A percentile compares a stretch with the other conserved stretches of the same genome.
Evolutionary conservation across 352 stramenopile species (phyloP).

Genomic region (Globisporangium cederbergense): DNA sequence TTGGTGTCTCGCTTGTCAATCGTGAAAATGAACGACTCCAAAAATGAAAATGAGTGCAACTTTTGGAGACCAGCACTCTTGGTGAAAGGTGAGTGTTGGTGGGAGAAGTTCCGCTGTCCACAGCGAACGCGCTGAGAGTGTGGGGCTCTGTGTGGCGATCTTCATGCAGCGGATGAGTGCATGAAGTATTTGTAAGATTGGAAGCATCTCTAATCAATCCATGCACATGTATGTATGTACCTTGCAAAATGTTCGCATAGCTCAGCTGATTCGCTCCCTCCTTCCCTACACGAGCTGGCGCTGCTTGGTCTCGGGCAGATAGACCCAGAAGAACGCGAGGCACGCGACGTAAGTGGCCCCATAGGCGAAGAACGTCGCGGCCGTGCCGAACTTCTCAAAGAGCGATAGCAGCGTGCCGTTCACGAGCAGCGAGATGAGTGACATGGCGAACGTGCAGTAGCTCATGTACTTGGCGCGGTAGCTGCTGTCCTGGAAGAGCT

Average conservation of each 20-base stretch:
- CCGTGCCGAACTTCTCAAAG: constrained; percentile 64
- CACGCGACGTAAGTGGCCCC: constrained; percentile 66
- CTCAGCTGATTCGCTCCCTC: too few species aligned
- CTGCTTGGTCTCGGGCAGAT: constrained; percentile 78
- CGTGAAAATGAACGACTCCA: neutral
- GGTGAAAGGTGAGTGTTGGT: constrained; percentile 5
- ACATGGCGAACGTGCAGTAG: constrained; percentile 89
- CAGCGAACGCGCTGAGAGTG: constrained; percentile 2
- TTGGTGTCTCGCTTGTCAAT: constrained; percentile 4
- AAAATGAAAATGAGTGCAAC: neutral
- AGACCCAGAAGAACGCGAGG: constrained; percentile 61
- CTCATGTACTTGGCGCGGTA: constrained; percentile 85
- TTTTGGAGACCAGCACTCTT: constrained; percentile 6
- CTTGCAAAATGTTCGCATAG: neutral
- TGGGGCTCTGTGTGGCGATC: neutral
- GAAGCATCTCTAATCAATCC: too few species aligned
- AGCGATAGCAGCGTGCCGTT: constrained; percentile 80
- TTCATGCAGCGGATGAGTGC: too few species aligned
- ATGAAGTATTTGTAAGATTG: too few species aligned
- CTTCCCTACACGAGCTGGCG: constrained; percentile 55
- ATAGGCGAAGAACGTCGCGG: constrained; percentile 64
- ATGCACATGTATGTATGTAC: neutral
- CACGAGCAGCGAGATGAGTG: constrained; percentile 76
- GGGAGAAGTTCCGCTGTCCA: neutral
- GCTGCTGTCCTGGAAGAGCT: constrained; percentile 80